A percentile compares a stretch with the other conserved stretches of the same genome.
phyloP scores from a whole-genome alignment of 2,329 filamentous ascomycete species.

The Cadophora malorum region DNA sequence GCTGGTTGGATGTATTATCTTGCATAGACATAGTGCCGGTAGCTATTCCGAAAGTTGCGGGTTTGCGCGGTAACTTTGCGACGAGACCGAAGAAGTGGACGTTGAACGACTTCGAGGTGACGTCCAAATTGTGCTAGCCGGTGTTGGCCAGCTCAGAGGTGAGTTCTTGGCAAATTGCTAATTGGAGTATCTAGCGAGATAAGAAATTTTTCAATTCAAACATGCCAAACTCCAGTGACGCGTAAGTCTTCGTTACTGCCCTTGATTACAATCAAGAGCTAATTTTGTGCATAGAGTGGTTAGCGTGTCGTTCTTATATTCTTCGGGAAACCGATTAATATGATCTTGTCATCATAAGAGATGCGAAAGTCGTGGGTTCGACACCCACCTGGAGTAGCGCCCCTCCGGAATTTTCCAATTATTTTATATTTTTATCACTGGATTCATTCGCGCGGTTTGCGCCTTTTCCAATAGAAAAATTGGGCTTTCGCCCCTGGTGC shows the following conservation, averaged over 20 bases:
- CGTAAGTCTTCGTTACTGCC: slow-evolving; percentile 41
- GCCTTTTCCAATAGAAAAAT: too few relatives aligned
- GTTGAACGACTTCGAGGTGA: not conserved
- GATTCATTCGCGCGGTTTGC: too few relatives aligned
- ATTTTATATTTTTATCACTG: not conserved
- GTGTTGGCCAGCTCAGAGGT: not conserved
- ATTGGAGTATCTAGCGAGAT: slow-evolving; percentile 26
- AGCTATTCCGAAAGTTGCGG: not conserved
- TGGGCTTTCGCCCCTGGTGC: too few relatives aligned
- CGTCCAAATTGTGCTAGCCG: not conserved
- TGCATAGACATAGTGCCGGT: slow-evolving; percentile 32
- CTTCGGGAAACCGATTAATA: slow-evolving; percentile 40
- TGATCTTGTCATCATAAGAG: slow-evolving; percentile 37
- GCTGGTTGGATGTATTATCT: slow-evolving; percentile 23
- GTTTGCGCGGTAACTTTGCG: not conserved
- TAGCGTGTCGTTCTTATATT: slow-evolving; percentile 47
- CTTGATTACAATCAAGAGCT: slow-evolving; percentile 36
- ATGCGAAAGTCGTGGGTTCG: slow-evolving; percentile 46
- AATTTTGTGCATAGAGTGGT: slow-evolving; percentile 41
- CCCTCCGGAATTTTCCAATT: not conserved
- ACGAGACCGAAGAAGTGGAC: not conserved
- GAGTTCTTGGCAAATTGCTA: slow-evolving; percentile 6
- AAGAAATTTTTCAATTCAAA: slow-evolving; percentile 39
- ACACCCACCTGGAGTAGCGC: slow-evolving; percentile 41
- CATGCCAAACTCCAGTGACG: slow-evolving; percentile 42